Base-by-base conservation (phyloP, 257 asterid species). In the Gentiana straminea region DNA sequence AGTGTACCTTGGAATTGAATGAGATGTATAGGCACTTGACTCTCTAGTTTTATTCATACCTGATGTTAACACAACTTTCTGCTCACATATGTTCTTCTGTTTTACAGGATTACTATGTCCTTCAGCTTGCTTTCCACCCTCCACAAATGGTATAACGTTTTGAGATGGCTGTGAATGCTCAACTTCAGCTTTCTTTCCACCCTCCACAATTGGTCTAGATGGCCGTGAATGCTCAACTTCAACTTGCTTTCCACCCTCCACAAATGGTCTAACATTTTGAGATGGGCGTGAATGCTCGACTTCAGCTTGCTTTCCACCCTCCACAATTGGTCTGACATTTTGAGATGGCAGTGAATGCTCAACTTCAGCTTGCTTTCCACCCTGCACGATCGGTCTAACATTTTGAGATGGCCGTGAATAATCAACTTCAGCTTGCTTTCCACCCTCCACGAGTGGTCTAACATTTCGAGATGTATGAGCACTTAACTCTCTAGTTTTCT, bases 371-470 rank as follows among this genome's bases (percentile, higher is more conserved):
- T 24, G 38, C 13, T 57, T 58, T 49, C 53, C 63, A 34, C 49
- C 54, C 49, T 44, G 57, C 15, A 8, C 35, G 35, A 53, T 24
- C 9, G 49, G 48, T 77, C 52, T 24, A 24, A 24, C 46, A 41
- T 1, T 2, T 41, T 41, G 7, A 2, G 46, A 41, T 41, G 46
- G 46, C 46, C 9, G 46, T 41, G 9, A 2, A 41, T 41, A 69
- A 62, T 36, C 64, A 64, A 55, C 64, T 54, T 24, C 24, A 24
- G 24, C 24, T 24, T 37, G 58, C 70, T 80, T 80, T 68, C 53
- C 24, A 24, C 24, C 24, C 24, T 24, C 24, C 24, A 24, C 24
- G 24, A 24, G 24, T 24, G 24, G 24, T 24, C 24, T 24, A 24
- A 24, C 24, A 24, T 24, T 24, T 24, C 24, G 24, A 24, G 24